Conservation (phyloP, 371 early-diverging fungal genomes). For the Haplosporangium sp. region DNA sequence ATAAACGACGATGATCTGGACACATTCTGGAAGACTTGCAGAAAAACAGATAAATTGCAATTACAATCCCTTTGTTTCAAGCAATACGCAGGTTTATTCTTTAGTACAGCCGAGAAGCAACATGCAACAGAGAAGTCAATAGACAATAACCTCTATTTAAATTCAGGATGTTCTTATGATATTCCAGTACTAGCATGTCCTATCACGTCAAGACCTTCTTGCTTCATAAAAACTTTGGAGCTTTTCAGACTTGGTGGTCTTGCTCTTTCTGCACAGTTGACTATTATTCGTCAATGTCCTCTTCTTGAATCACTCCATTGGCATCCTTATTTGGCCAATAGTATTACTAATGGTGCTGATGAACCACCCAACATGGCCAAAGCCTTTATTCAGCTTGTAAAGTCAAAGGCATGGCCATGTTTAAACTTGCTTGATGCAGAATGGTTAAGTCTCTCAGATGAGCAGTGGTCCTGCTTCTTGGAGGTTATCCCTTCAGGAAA, state of each 20-base stretch:
- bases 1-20: no score
- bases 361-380: not conserved
- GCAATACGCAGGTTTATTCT: no score
- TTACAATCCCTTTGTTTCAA: no score
- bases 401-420: not conserved
- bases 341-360: not conserved
- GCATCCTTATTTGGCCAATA: not conserved
- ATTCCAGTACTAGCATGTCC: not conserved
- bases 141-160: not conserved
- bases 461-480: not conserved
- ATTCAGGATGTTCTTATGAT: not conserved
- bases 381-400: conserved; percentile 1
- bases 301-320: not conserved
- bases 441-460: not conserved
- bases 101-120: no score
- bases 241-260: not conserved
- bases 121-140: no score
- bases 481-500: not conserved
- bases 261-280: not conserved
- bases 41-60: no score
- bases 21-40: no score
- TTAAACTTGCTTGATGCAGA: conserved; percentile 2
- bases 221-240: conserved; percentile 4
- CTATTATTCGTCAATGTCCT: not conserved
- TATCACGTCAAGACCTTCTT: not conserved